A percentile compares a stretch with the other conserved stretches of the same genome.
Conservation (phyloP, 306 rosid genomes). For the Adenanthera pavonina region DNA sequence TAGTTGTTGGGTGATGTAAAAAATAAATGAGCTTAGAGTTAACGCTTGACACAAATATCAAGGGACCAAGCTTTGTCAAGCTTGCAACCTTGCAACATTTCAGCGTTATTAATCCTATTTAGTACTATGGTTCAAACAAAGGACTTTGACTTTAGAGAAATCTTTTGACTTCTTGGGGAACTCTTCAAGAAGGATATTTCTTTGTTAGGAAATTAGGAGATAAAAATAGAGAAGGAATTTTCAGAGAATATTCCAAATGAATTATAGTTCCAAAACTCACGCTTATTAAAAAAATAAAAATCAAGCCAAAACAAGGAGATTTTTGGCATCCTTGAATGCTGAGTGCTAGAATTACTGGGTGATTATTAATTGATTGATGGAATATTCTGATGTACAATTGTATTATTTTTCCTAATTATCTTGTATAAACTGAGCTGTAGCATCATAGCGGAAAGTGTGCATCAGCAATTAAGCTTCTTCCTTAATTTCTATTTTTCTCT, state of each 20-base stretch:
- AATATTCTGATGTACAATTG: neutral
- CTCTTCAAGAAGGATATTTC: neutral
- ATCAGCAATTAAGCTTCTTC: neutral
- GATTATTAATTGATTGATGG: neutral
- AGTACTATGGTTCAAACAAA: neutral
- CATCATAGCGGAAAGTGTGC: too few species aligned
- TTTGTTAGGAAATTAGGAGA: neutral
- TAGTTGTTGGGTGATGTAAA: neutral
- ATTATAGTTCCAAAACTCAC: neutral
- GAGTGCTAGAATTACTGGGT: slow-evolving; percentile 1
- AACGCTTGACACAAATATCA: neutral
- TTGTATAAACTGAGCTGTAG: too few species aligned
- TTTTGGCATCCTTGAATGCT: neutral
- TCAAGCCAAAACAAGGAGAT: neutral
- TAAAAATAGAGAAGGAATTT: neutral
- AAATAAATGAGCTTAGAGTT: neutral
- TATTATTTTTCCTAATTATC: neutral
- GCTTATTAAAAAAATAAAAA: neutral
- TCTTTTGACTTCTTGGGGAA: neutral
- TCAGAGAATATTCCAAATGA: neutral
- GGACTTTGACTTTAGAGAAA: neutral
- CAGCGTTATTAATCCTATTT: too few species aligned
- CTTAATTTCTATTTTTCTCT: neutral
- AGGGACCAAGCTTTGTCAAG: neutral
- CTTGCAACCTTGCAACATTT: neutral